Evolutionary conservation across 345 rosid species (phyloP), one percentile per base, ranked within the genome.

Genomic region (Linum trigynum): DNA sequence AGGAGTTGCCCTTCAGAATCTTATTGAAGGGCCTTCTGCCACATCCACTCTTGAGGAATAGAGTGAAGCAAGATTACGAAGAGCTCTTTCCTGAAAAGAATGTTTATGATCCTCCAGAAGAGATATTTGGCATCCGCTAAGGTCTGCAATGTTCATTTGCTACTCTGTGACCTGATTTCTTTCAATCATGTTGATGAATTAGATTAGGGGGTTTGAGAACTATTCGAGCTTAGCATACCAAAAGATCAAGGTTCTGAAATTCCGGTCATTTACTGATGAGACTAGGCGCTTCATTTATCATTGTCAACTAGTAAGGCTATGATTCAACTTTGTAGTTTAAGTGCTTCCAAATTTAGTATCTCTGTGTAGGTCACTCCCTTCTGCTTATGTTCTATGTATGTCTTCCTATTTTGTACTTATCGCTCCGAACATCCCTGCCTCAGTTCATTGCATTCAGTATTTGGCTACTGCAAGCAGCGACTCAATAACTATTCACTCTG

Each of bases 81-180:
- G 92, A 90, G 80, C 80, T 88, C 61, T 90, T 90, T 71, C 95
- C 97, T 38, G 97, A 88, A 72, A 85, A 88, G 63, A 87, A 86
- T 79, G 75, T 90, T 60, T 90, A 88, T 75, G 96, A 90, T 77
- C 90, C 97, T 64, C 97, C 96, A 0, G 95, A 90, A 76, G 97
- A 90, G 82, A 86, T 85, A 69, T 92, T 92, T 68, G 92, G 97
- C 12, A 73, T 72, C 69, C 79, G 61, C 55, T 89, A 83, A 87
- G 72, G 81, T 79, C 39, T 75, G 74, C 59, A 59, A 57, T 5
- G 7, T 48, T 3, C 53, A 48, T 10, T 48, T 12, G 12, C 53
- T 48, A 48, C 53, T 48, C 53, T 48, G 14, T 45, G 11, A 9
- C 53, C 9, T 48, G 3, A 9, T 12, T 48, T 48, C 3, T 48